Evolutionary conservation across 108 stramenopile species (phyloP).

Genomic region (Parmales sp.): DNA sequence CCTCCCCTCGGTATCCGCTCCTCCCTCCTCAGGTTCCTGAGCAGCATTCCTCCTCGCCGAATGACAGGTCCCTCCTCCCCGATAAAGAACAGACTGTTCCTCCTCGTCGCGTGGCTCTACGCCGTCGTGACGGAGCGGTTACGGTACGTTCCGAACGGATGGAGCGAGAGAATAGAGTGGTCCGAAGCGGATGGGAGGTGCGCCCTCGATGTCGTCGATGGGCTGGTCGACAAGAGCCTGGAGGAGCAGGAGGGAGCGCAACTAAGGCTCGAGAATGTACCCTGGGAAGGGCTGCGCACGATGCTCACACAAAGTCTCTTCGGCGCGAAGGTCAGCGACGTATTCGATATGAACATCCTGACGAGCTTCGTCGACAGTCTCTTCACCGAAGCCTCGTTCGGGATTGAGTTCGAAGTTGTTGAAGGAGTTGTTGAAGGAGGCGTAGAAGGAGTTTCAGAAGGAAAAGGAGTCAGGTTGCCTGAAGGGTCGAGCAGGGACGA

Average conservation of each 20-base stretch:
- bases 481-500: background rate
- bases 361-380: conserved; percentile 46
- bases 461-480: too few species aligned
- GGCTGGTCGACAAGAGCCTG: conserved; percentile 41
- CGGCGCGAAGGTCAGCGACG: conserved; percentile 60
- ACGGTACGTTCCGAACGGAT: conserved; percentile 84
- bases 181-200: conserved; percentile 88
- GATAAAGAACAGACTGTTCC: conserved; percentile 72
- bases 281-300: conserved; percentile 74
- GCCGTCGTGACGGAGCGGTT: conserved; percentile 93
- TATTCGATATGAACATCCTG: conserved; percentile 50
- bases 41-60: conserved; percentile 53
- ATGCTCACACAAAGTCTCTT: conserved; percentile 67
- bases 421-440: conserved; percentile 32
- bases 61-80: conserved; percentile 25
- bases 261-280: conserved; percentile 63
- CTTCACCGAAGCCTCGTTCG: conserved; percentile 49
- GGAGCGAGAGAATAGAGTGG: conserved; percentile 89
- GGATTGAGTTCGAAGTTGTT: conserved; percentile 65
- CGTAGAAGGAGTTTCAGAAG: too few species aligned
- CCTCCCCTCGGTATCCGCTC: conserved; percentile 88
- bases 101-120: conserved; percentile 87
- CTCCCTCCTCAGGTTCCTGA: conserved; percentile 76
- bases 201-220: conserved; percentile 80
- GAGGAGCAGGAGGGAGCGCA: conserved; percentile 28